A percentile compares a stretch with the other conserved stretches of the same genome.
phyloP scores from a whole-genome alignment of 768 basidiomycete genomes.

The Rhodosporidiobolus odoratus region DNA sequence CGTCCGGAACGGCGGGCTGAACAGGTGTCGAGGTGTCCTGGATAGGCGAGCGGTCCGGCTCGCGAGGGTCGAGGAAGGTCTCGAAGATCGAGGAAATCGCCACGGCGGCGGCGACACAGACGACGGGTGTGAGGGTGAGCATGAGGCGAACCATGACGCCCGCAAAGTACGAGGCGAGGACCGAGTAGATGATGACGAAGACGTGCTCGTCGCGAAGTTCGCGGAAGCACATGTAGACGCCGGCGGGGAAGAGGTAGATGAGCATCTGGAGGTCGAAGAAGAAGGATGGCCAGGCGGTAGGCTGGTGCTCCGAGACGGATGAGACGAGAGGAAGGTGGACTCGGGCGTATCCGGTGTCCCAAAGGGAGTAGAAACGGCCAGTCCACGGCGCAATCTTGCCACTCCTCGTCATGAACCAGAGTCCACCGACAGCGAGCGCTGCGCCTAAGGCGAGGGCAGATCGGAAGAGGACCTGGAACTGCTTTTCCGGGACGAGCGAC shows the following conservation, averaged over 20 bases:
- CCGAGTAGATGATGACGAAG: constrained; percentile 96
- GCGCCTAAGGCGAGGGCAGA: constrained; percentile 64
- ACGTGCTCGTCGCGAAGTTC: constrained; percentile 92
- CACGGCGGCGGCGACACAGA: constrained; percentile 87
- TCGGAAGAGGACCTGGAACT: constrained; percentile 78
- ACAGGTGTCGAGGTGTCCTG: not conserved
- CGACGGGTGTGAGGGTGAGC: constrained; percentile 93
- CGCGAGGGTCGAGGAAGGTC: constrained; percentile 76
- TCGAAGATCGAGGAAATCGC: constrained; percentile 82
- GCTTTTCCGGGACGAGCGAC: constrained; percentile 80
- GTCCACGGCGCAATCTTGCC: constrained; percentile 99
- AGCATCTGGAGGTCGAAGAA: constrained; percentile 99
- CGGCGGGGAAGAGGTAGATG: constrained; percentile 95
- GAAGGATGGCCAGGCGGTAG: constrained; percentile 98
- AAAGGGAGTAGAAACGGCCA: constrained; percentile 97
- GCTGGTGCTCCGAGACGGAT: constrained; percentile 98
- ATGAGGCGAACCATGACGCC: constrained; percentile 99
- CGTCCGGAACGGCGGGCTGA: constrained; percentile 45
- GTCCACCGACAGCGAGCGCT: constrained; percentile 63
- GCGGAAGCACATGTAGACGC: constrained; percentile 88
- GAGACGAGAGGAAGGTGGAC: constrained; percentile 59
- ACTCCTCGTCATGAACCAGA: constrained; percentile 77
- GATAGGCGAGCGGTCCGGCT: constrained; percentile 53
- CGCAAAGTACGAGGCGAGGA: constrained; percentile 94
- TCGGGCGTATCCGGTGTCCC: constrained; percentile 93